Conservation (phyloP, 495 filamentous ascomycete species). For the Rostrohypoxylon terebratum region DNA sequence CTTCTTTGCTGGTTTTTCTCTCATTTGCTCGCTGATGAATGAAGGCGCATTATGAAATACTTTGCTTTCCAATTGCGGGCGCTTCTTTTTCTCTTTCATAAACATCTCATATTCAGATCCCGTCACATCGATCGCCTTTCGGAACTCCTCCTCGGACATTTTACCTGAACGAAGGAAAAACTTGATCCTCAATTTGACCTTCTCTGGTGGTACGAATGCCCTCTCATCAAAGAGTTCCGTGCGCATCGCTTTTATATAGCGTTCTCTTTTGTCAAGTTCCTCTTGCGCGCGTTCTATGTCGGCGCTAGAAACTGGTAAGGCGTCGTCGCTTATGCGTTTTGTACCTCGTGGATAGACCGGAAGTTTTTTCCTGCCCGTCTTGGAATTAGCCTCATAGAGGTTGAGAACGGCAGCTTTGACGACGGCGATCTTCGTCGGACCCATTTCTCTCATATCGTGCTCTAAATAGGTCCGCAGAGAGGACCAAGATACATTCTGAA, state of each 20-base stretch:
- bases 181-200: constrained; percentile 8
- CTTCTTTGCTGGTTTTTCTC: background rate
- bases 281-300: constrained; percentile 3
- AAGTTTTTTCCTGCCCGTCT: background rate
- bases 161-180: background rate
- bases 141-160: constrained; percentile 3
- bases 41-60: constrained; percentile 1
- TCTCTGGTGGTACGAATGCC: background rate
- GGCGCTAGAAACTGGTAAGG: background rate
- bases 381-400: constrained; percentile 1
- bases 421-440: background rate
- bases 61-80: background rate
- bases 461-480: background rate
- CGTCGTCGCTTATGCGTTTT: background rate
- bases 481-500: background rate
- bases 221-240: background rate
- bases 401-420: constrained; percentile 2
- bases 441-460: background rate
- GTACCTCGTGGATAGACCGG: background rate
- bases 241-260: background rate
- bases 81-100: constrained; percentile 4
- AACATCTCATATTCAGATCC: background rate
- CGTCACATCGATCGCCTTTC: background rate
- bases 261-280: background rate
- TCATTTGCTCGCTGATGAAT: background rate